Evolutionary conservation across 495 filamentous ascomycete genomes (phyloP).

Genomic region (Melanomma pulvis-pyrius): DNA sequence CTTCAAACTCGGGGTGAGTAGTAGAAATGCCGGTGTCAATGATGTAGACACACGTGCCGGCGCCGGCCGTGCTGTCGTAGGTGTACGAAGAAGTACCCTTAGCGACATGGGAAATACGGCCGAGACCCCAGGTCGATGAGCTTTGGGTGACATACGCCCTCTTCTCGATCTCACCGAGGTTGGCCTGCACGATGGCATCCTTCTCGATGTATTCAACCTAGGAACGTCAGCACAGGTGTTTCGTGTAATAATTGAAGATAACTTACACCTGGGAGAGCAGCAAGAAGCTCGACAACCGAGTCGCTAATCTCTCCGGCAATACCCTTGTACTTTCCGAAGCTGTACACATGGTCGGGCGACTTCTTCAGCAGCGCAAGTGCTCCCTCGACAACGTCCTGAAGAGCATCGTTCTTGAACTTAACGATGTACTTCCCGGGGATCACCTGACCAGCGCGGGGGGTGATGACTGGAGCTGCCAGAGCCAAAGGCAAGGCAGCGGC

Average conservation of each 20-base stretch:
- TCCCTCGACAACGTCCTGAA: conserved; percentile 7
- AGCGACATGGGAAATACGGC: conserved; percentile 35
- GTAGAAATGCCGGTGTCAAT: conserved; percentile 39
- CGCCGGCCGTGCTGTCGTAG: conserved; percentile 32
- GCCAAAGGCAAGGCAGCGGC: conserved; percentile 34
- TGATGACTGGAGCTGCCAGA: conserved; percentile 33
- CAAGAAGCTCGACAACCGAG: conserved; percentile 11
- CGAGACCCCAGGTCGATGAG: conserved; percentile 36
- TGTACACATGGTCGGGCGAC: conserved; percentile 23
- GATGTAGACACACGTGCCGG: conserved; percentile 35
- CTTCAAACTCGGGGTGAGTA: conserved; percentile 37
- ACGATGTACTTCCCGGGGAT: conserved; percentile 39
- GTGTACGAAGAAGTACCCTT: conserved; percentile 20
- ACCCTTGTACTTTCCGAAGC: conserved; percentile 36
- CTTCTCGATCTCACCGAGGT: conserved; percentile 7
- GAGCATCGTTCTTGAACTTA: conserved; percentile 30
- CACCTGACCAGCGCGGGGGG: conserved; percentile 21
- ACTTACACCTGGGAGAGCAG: conserved; percentile 9
- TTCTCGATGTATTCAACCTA: conserved; percentile 40
- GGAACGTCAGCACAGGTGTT: not conserved
- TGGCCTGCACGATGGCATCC: conserved; percentile 29
- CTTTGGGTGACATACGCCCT: conserved; percentile 31
- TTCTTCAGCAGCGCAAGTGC: conserved; percentile 11
- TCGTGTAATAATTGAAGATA: not conserved
- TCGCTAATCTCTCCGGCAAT: conserved; percentile 30